Percentiles rank a stretch among this genome's conserved stretches.
phyloP scores from a whole-genome alignment of 805 yeast genomes.

The Candida ficus region DNA sequence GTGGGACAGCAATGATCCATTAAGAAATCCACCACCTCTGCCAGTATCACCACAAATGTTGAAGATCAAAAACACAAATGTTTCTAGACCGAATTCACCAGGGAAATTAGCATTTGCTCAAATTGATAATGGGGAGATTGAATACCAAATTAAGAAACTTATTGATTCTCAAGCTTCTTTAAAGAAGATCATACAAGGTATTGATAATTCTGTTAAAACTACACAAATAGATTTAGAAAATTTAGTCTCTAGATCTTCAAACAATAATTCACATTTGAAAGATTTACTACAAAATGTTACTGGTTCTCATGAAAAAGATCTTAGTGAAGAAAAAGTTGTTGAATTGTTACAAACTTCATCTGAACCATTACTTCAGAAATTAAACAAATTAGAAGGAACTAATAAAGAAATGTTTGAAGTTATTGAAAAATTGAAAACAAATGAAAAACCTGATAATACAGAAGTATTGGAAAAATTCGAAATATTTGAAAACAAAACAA shows the following conservation, averaged over 20 bases:
- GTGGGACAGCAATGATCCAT: conserved; percentile 38
- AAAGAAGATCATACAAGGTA: conserved; percentile 24
- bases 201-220: conserved; percentile 24
- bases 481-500: background rate
- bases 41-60: conserved; percentile 37
- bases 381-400: background rate
- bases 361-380: background rate
- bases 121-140: conserved; percentile 17
- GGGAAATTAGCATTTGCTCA: conserved; percentile 22
- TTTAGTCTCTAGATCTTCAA: conserved; percentile 23
- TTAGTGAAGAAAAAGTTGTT: background rate
- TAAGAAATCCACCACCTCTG: conserved; percentile 36
- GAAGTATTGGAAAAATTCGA: background rate
- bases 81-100: conserved; percentile 14
- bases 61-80: conserved; percentile 17
- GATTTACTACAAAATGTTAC: conserved; percentile 20
- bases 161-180: conserved; percentile 26
- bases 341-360: background rate
- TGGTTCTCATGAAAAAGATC: background rate
- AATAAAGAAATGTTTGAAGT: too few relatives aligned
- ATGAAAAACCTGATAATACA: too few relatives aligned
- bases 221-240: conserved; percentile 25
- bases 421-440: too few relatives aligned
- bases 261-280: conserved; percentile 25
- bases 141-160: conserved; percentile 25